Evolutionary conservation across 202 grass and related monocot genomes (phyloP).

Genomic region (Setaria viridis): DNA sequence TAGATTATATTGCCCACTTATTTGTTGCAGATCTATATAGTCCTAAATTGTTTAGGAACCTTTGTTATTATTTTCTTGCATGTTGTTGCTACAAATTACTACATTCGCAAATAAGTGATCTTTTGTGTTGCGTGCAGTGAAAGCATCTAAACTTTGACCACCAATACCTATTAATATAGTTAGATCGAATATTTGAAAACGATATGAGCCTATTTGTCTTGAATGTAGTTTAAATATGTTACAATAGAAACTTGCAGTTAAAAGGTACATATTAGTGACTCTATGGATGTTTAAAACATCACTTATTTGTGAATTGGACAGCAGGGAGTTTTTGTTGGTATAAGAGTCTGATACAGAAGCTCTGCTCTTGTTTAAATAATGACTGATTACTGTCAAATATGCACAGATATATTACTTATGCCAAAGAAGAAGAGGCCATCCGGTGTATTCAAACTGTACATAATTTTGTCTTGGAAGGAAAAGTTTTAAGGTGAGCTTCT

Average conservation of each 20-base stretch:
- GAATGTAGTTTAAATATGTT: constrained; percentile 5
- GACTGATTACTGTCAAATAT: constrained; percentile 32
- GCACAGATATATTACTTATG: constrained; percentile 96
- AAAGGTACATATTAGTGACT: not conserved
- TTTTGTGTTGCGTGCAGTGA: not conserved
- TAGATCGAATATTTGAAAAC: constrained; percentile 12
- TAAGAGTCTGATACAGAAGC: not conserved
- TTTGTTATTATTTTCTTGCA: not conserved
- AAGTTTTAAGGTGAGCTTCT: constrained; percentile 78
- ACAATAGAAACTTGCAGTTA: not conserved
- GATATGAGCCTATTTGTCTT: not conserved
- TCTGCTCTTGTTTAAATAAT: constrained; percentile 24
- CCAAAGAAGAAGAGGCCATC: constrained; percentile 93
- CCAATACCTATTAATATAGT: not conserved
- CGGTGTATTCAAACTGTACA: constrained; percentile 98
- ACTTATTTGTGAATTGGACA: constrained; percentile 1
- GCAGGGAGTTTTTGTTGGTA: constrained; percentile 3
- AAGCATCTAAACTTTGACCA: not conserved
- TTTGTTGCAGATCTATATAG: constrained; percentile 1
- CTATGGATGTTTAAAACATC: not conserved
- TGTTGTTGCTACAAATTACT: constrained; percentile 1
- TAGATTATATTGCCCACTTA: not conserved
- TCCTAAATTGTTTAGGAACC: not conserved
- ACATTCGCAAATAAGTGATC: not conserved
- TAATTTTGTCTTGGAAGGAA: constrained; percentile 97